Evolutionary conservation across 352 stramenopile species (phyloP), one percentile per base, ranked within the genome.

Genomic region (Phytophthora quininea): DNA sequence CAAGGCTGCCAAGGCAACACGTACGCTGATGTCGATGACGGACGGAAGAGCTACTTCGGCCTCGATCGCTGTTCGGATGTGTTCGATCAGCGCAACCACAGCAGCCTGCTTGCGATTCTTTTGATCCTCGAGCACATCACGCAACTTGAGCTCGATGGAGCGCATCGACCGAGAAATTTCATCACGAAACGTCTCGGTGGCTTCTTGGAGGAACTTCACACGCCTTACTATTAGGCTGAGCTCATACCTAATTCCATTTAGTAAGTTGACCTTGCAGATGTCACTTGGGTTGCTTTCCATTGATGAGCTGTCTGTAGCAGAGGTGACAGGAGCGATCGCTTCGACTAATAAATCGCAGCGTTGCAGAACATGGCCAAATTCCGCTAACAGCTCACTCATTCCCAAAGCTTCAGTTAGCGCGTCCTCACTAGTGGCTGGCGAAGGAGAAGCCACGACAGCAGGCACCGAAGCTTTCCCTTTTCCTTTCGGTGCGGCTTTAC

Each of bases 201-300:
- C 63, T 19, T 85, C 71, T 37, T 82, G 75, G 14, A 95, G 70
- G 35, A 72, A 88, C 2, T 62, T 54, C 11, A 95, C 73, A 3
- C 85, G 82, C 2, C 70, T 65, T 52, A 76, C 54, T 38, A 92
- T 78, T 6, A 87, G 54, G 5, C 77, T 72, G 43, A 88, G 76
- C 51, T 95, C 84, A 59, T 89, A 92, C 31, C 64, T 70, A 53
- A 91, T 69, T 31, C 80, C 83, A 38, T 79, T 81, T 24, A 84
- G 43, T 45, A 90, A 67, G 31, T 95, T 95, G 10, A 62, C 60
- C 50, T 69, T 76, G 38, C 73, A 70, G 14, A 77, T 47, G 51
- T 86, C 79, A 42, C 31, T 29, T 11, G 8, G 31, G 1, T 47
- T 37, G 42, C 38, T 48, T 57, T 37, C 30, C 38, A 40, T 37